Evolutionary conservation across 2,329 filamentous ascomycete genomes (phyloP).

Genomic region (Davidsoniella neocaledoniae): DNA sequence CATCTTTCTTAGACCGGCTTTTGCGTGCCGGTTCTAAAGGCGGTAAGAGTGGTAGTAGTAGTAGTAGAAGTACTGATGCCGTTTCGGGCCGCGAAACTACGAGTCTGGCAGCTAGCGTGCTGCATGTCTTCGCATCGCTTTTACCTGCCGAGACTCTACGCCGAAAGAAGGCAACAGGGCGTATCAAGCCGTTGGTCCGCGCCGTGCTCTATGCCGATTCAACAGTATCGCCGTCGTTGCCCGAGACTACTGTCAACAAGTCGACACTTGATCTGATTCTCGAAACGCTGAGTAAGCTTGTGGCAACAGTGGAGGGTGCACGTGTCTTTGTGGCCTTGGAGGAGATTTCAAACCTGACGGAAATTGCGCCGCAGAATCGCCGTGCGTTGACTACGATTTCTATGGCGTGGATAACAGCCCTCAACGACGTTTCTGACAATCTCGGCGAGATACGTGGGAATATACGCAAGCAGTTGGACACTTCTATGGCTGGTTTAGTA

Average conservation of each 20-base stretch:
- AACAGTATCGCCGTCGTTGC: background rate
- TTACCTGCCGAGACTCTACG: constrained; percentile 31
- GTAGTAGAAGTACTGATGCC: background rate
- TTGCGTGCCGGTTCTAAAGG: constrained; percentile 33
- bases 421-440: constrained; percentile 15
- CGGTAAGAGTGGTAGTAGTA: constrained; percentile 14
- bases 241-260: background rate
- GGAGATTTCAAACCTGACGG: constrained; percentile 37
- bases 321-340: constrained; percentile 29
- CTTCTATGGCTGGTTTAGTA: constrained; percentile 30
- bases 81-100: constrained; percentile 33
- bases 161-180: constrained; percentile 30
- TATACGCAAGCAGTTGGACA: constrained; percentile 27
- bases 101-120: constrained; percentile 42
- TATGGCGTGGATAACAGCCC: constrained; percentile 38
- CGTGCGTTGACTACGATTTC: constrained; percentile 38
- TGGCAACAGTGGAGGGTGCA: constrained; percentile 34
- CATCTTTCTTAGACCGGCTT: constrained; percentile 47
- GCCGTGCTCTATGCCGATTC: constrained; percentile 27
- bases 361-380: constrained; percentile 37
- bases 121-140: constrained; percentile 44
- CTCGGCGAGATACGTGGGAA: background rate
- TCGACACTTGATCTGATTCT: constrained; percentile 33
- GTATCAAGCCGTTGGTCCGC: constrained; percentile 36
- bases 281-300: constrained; percentile 39